A percentile compares a stretch with the other conserved stretches of the same genome.
Conservation (phyloP, 345 rosid genomes). For the Melaleuca quinquenervia region DNA sequence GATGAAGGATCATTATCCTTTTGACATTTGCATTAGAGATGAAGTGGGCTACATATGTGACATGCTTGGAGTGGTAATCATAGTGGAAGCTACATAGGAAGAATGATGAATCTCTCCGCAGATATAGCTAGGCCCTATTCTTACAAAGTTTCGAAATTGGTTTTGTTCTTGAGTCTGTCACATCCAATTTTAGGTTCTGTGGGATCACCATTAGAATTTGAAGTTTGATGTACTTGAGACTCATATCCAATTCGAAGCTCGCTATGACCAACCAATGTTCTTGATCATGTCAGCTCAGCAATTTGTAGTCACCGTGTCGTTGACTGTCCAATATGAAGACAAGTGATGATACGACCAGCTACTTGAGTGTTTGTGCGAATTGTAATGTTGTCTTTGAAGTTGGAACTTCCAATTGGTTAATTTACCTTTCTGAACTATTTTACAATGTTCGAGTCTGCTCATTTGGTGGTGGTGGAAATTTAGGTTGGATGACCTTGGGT, state of each 20-base stretch:
- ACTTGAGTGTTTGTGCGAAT: neutral
- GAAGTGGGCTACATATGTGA: neutral
- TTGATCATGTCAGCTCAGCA: neutral
- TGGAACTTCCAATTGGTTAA: neutral
- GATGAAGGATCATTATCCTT: neutral
- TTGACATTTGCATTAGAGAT: neutral
- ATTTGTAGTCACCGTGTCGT: neutral
- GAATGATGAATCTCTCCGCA: neutral
- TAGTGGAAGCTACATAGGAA: neutral
- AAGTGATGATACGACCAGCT: neutral
- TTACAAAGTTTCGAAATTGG: neutral
- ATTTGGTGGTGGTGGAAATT: neutral
- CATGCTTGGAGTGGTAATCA: neutral
- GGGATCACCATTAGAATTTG: neutral
- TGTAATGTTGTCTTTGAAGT: neutral
- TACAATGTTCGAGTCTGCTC: neutral
- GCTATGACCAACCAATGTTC: neutral
- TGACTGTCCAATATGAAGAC: neutral
- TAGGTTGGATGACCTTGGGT: neutral
- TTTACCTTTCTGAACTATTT: neutral
- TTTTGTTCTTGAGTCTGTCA: neutral
- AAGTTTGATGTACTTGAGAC: neutral
- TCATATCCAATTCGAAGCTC: neutral
- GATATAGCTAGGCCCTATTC: neutral
- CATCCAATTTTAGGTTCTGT: neutral